Conservation (phyloP, 1,284 basidiomycete species). For the Bjerkandera adusta region DNA sequence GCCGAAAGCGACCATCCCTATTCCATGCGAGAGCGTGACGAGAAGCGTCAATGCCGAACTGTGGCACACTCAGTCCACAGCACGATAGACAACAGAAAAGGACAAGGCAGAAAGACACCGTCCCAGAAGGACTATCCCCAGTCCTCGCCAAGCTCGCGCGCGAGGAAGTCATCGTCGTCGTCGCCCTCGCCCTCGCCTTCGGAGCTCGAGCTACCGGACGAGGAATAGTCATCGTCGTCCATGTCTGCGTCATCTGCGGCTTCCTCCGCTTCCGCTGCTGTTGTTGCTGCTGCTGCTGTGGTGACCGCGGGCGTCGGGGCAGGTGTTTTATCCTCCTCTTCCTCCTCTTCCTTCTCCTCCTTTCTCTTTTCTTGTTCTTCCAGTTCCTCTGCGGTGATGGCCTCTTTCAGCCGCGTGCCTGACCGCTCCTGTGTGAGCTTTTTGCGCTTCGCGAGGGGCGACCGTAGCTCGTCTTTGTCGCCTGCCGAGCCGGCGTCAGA, state of each 20-base stretch:
- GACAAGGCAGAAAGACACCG: not conserved
- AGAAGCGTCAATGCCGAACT: too few species aligned
- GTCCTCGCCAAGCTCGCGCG: conserved; percentile 70
- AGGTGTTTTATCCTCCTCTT: conserved; percentile 17
- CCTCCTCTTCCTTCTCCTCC: too few species aligned
- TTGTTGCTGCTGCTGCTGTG: conserved; percentile 1
- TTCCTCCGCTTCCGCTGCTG: conserved; percentile 3
- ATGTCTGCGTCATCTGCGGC: conserved; percentile 21
- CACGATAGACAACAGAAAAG: not conserved
- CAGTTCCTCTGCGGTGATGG: conserved; percentile 58
- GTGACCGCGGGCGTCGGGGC: conserved; percentile 21
- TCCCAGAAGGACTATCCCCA: conserved; percentile 47
- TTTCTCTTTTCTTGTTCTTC: not conserved
- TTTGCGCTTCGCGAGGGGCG: conserved; percentile 76
- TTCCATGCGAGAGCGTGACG: too few species aligned
- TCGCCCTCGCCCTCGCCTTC: conserved; percentile 42
- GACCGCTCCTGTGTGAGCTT: conserved; percentile 61
- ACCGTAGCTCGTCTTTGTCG: conserved; percentile 45
- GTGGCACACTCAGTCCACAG: not conserved
- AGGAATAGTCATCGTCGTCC: conserved; percentile 35
- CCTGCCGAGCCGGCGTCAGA: conserved; percentile 45
- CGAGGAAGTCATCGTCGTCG: conserved; percentile 71
- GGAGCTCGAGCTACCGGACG: conserved; percentile 35
- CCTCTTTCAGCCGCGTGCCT: conserved; percentile 61
- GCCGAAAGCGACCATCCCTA: too few species aligned